Base-by-base conservation (phyloP, 441 rosid genomes). In the Populus hybrid region DNA sequence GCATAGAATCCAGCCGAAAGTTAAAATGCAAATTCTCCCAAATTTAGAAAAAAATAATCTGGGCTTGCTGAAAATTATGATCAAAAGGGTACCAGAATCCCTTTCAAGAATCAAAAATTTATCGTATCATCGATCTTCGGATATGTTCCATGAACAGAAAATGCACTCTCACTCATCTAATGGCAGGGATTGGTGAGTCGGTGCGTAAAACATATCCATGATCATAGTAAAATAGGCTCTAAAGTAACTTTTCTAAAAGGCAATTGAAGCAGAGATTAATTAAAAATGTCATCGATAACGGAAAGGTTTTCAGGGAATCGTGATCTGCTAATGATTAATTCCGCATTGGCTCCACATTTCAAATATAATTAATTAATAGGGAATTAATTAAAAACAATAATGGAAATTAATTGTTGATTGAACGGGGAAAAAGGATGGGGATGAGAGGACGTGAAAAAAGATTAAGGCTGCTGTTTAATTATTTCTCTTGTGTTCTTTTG, bases 171-270 rank as follows among this genome's bases (percentile, higher is more conserved):
- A 59, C 38, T 59, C 18, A 72, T 77, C 57, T 10, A 21, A 79
- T 42, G 80, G 74, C 6, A n/a, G 63, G 50, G 80, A 79, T 82
- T 78, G 84, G 82, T 66, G 65, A 76, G 85, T 76, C 87, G 85
- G 86, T 85, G 88, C 83, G 81, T 85, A 71, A 72, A 79, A 83
- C 73, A 76, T 80, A 46, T 78, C 73, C 42, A 76, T 34, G 78
- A 69, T 54, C 72, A 67, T 76, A 50, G 67, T 74, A 79, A 80
- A 80, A 66, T 8, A 28, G 10, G 26, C 9, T 10, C 12, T 16
- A 75, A 76, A 66, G 71, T 35, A 46, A 72, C 78, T 65, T 79
- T 66, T 23, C 5, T 38, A 1, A 10, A 76, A 79, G 64, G 64
- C 30, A 34, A 63, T 67, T 69, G 5, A 77, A 74, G 24, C 6